Base-by-base conservation (phyloP, 371 early-diverging fungal genomes). In the Blyttiomyces sp. region DNA sequence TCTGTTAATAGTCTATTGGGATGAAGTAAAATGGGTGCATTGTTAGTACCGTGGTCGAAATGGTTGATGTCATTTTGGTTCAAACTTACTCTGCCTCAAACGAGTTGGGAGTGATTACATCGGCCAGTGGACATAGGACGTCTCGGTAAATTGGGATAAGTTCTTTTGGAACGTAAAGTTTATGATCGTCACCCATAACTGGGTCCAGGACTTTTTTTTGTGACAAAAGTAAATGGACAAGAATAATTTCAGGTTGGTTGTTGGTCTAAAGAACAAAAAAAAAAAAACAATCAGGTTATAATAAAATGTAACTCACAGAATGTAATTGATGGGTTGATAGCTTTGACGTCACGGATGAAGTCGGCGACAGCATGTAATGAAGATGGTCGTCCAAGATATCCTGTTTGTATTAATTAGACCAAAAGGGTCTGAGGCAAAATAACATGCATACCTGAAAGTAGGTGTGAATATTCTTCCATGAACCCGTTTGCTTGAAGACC, bases 171-270 rank as follows among this genome's bases (percentile, higher is more conserved):
- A 95, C 93, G 69, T 96, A 95, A 11, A 96, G 68, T 11, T 79
- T 69, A 6, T 88, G 91, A 66, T 89, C 80, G 71, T 96, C 96
- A 23, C 96, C 96, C 81, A 96, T 85, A 2, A 96, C 96, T 1
- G 95, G 91, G 73, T 96, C 96, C 57, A 93, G 76, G 0, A 95
- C 90, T 87, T n/a, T n/a, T n/a, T n/a, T n/a, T n/a, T n/a, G n/a
- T n/a, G n/a, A n/a, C n/a, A n/a, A n/a, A n/a, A n/a, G n/a, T n/a
- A n/a, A n/a, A n/a, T n/a, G n/a, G n/a, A n/a, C n/a, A n/a, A n/a
- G n/a, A n/a, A n/a, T n/a, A n/a, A n/a, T n/a, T n/a, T n/a, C n/a
- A n/a, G n/a, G n/a, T n/a, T n/a, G n/a, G n/a, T n/a, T n/a, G n/a
- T n/a, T n/a, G n/a, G n/a, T n/a, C n/a, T n/a, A n/a, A n/a, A n/a